Evolutionary conservation across 2,329 filamentous ascomycete species (phyloP).

Genomic region (Colletotrichum siamense): DNA sequence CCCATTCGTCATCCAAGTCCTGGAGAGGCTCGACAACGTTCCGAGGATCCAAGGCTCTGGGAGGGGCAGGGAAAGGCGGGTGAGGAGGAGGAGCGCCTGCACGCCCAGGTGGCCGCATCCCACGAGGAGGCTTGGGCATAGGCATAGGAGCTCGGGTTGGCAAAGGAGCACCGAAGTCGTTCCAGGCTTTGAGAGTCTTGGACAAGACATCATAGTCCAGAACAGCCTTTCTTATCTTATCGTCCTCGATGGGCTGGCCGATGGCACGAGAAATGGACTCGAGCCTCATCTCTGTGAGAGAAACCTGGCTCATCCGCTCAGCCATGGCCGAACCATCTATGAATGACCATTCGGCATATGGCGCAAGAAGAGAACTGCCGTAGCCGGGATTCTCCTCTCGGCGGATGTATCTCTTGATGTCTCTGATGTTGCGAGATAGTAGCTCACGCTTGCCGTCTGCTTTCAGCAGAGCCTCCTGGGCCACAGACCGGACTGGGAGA

Average conservation of each 20-base stretch:
- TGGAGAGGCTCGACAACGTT: neutral
- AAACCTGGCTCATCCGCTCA: neutral
- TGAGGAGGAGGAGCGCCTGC: neutral
- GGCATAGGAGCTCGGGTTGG: neutral
- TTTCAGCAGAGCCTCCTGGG: neutral
- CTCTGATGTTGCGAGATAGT: neutral
- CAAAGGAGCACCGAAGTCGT: neutral
- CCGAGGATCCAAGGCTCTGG: neutral
- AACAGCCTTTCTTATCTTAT: neutral
- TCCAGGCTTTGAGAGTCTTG: neutral
- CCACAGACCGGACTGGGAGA: neutral
- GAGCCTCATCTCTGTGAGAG: neutral
- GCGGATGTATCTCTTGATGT: neutral
- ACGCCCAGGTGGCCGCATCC: neutral
- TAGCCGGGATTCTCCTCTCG: neutral
- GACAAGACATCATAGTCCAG: neutral
- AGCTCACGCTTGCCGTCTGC: neutral
- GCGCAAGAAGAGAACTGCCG: neutral
- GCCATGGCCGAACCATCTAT: neutral
- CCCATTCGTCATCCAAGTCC: neutral
- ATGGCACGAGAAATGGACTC: neutral
- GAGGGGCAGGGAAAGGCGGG: neutral
- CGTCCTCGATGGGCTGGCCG: neutral
- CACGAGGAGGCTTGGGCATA: neutral
- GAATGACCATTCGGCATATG: neutral